phyloP scores from a whole-genome alignment of 768 basidiomycete species.

The Cystoderma amianthinum region DNA sequence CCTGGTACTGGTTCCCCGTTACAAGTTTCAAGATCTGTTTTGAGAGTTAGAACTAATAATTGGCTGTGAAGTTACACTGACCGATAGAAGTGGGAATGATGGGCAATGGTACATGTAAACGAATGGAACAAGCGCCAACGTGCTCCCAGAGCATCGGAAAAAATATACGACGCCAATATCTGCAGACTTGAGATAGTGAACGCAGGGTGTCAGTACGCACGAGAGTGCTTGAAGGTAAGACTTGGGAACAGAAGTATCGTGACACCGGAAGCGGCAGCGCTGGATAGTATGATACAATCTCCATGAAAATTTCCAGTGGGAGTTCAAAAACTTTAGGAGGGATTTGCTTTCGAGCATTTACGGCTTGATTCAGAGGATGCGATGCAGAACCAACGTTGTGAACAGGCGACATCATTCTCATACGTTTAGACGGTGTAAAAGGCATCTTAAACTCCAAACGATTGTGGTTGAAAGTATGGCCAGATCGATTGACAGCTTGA shows the following conservation, averaged over 20 bases:
- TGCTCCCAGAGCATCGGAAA: slow-evolving; percentile 22
- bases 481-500: too few species aligned
- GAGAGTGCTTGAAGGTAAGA: slow-evolving; percentile 13
- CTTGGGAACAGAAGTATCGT: slow-evolving; percentile 3
- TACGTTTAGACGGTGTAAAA: too few species aligned
- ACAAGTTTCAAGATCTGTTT: background rate
- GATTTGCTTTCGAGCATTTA: too few species aligned
- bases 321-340: slow-evolving; percentile 13
- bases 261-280: slow-evolving; percentile 12
- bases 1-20: background rate
- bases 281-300: slow-evolving; percentile 21
- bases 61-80: background rate
- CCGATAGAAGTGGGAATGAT: background rate
- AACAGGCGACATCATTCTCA: too few species aligned
- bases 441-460: too few species aligned
- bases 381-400: too few species aligned
- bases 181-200: slow-evolving; percentile 26
- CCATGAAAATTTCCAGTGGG: slow-evolving; percentile 21
- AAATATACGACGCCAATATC: slow-evolving; percentile 16
- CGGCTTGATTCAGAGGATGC: too few species aligned
- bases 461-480: too few species aligned
- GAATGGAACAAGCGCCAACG: slow-evolving; percentile 19
- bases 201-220: slow-evolving; percentile 20
- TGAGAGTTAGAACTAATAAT: background rate
- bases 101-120: slow-evolving; percentile 1